These are phyloP conservation scores for Vigna nakashimae DNA, from an alignment of 306 rosid species.

Conservation along the genomic window DNA sequence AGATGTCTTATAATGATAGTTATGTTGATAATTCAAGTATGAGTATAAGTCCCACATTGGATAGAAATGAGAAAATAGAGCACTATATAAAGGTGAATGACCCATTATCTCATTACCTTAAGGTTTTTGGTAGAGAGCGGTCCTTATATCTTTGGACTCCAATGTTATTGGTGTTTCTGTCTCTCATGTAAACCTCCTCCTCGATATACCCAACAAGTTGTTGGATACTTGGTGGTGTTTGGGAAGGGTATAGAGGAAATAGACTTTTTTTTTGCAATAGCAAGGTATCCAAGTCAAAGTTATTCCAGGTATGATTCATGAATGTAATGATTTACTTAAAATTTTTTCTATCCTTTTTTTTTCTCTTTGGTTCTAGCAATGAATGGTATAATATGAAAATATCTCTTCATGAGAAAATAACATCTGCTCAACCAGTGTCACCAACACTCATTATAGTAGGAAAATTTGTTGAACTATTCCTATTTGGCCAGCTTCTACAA, in stretches of 20 bases:
- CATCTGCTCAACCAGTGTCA: conserved; percentile 64
- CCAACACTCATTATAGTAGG: conserved; percentile 91
- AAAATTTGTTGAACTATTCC: conserved; percentile 88
- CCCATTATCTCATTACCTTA: too few species aligned
- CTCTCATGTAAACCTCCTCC: too few species aligned
- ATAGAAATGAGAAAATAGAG: too few species aligned
- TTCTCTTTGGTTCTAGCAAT: too few species aligned
- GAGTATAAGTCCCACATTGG: too few species aligned
- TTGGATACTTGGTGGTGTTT: conserved; percentile 70
- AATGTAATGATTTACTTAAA: not conserved
- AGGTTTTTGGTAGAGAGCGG: too few species aligned
- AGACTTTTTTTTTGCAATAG: conserved; percentile 80
- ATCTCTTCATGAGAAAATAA: conserved; percentile 49
- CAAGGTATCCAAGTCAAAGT: conserved; percentile 90
- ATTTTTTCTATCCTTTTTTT: too few species aligned
- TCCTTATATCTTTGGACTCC: too few species aligned
- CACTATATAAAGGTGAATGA: too few species aligned
- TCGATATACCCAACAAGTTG: not conserved
- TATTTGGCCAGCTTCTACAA: conserved; percentile 67
- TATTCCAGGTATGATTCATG: conserved; percentile 74
- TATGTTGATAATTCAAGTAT: too few species aligned
- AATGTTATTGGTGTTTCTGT: too few species aligned
- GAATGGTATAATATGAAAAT: too few species aligned
- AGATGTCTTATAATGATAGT: not conserved
- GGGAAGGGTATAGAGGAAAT: conserved; percentile 98